Evolutionary conservation across 805 yeast species (phyloP).

Genomic region (Pichia scutulata): DNA sequence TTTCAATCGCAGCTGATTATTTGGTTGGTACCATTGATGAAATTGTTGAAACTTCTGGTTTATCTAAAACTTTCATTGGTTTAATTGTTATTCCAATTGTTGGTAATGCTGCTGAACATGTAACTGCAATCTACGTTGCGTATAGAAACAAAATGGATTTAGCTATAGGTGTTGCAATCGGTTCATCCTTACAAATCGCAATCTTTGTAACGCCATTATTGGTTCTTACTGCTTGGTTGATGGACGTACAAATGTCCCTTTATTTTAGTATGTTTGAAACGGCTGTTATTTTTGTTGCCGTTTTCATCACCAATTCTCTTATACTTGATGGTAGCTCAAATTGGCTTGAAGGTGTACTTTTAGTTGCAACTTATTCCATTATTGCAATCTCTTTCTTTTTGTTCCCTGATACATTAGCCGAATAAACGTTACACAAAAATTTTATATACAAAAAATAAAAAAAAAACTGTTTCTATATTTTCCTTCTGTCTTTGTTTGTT

Average conservation of each 20-base stretch:
- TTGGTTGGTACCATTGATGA: slow-evolving; percentile 90
- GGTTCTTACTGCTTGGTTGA: slow-evolving; percentile 89
- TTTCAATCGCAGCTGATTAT: slow-evolving; percentile 87
- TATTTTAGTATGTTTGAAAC: slow-evolving; percentile 92
- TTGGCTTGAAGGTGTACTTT: slow-evolving; percentile 96
- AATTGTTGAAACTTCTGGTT: slow-evolving; percentile 73
- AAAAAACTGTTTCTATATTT: neutral
- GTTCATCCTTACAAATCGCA: slow-evolving; percentile 92
- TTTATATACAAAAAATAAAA: neutral
- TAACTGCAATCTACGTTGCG: slow-evolving; percentile 92
- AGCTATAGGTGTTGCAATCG: slow-evolving; percentile 95
- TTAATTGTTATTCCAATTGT: slow-evolving; percentile 91
- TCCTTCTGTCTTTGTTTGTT: neutral
- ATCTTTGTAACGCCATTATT: slow-evolving; percentile 91
- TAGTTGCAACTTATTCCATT: slow-evolving; percentile 76
- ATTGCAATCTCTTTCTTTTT: slow-evolving; percentile 86
- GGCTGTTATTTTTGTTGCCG: slow-evolving; percentile 82
- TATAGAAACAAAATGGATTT: slow-evolving; percentile 95
- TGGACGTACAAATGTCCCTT: slow-evolving; percentile 87
- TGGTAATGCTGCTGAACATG: slow-evolving; percentile 98
- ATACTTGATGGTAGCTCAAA: slow-evolving; percentile 91
- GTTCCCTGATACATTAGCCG: slow-evolving; percentile 56
- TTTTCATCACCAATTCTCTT: slow-evolving; percentile 78
- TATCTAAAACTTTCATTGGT: slow-evolving; percentile 93
- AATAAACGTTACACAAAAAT: slow-evolving; percentile 1